Evolutionary conservation across 2,329 filamentous ascomycete genomes (phyloP).

Genomic region (Colletotrichum higginsianum): DNA sequence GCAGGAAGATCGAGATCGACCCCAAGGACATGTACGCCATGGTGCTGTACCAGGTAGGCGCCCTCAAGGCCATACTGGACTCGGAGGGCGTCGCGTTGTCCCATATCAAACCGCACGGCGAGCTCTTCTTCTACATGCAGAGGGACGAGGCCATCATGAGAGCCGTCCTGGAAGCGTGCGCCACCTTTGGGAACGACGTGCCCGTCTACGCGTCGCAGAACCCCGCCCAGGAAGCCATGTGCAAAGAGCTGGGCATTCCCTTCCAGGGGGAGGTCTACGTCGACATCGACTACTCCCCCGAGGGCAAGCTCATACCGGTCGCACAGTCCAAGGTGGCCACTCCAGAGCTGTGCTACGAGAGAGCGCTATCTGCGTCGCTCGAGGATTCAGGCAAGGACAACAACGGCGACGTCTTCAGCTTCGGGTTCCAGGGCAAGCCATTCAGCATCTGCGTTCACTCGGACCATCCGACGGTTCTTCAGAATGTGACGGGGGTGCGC

Average conservation of each 20-base stretch:
- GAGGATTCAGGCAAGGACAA: conserved; percentile 1
- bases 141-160: conserved; percentile 47
- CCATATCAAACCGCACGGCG: conserved; percentile 69
- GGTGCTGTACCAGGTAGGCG: conserved; percentile 75
- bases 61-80: conserved; percentile 71
- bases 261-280: conserved; percentile 43
- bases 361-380: conserved; percentile 9
- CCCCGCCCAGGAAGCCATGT: conserved; percentile 35
- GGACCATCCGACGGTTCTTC: conserved; percentile 5
- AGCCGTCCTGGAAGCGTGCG: conserved; percentile 49
- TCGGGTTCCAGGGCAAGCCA: conserved; percentile 1
- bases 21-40: conserved; percentile 71
- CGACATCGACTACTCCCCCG: conserved; percentile 46
- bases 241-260: conserved; percentile 43
- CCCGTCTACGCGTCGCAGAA: conserved; percentile 48
- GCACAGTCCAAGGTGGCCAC: conserved; percentile 35
- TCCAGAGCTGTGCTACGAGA: conserved; percentile 36
- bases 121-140: conserved; percentile 63
- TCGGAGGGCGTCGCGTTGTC: conserved; percentile 69
- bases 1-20: conserved; percentile 72
- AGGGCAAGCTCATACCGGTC: conserved; percentile 37
- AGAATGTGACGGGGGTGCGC: conserved; percentile 1
- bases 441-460: conserved; percentile 28
- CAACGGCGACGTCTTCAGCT: background rate
- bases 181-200: conserved; percentile 45